phyloP scores from a whole-genome alignment of 306 rosid genomes.

The Urtica urens region DNA sequence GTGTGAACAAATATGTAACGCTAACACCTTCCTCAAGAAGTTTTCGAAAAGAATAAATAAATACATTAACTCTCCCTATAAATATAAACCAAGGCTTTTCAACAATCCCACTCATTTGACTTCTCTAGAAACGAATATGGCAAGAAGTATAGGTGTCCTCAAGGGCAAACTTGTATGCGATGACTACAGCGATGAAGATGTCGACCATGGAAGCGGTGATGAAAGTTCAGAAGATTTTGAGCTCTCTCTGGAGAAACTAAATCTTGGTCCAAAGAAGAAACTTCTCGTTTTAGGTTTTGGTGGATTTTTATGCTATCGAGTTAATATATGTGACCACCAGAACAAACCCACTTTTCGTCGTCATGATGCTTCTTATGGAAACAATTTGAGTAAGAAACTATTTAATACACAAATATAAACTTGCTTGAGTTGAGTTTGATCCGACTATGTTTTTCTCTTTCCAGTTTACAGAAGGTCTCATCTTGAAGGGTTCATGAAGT shows the following conservation, averaged over 20 bases:
- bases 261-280: conserved; percentile 22
- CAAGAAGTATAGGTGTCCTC: background rate
- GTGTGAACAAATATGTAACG: no score
- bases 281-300: conserved; percentile 26
- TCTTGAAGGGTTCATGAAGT: conserved; percentile 24
- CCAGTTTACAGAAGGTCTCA: conserved; percentile 25
- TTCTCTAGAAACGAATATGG: background rate
- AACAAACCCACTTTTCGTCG: background rate
- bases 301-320: conserved; percentile 25
- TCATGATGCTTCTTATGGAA: conserved; percentile 17
- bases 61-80: background rate
- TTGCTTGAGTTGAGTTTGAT: no score
- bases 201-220: background rate
- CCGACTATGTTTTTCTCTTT: background rate
- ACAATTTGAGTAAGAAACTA: conserved; percentile 4
- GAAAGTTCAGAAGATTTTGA: background rate
- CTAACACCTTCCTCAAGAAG: no score
- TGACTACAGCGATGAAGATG: background rate
- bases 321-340: background rate
- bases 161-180: background rate
- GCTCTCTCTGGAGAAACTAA: conserved; percentile 4
- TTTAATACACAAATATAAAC: background rate
- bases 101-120: background rate
- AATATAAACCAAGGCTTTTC: background rate
- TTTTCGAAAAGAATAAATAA: background rate